Base-by-base conservation (phyloP, 2,329 filamentous ascomycete species). In the Monilinia fructicola region DNA sequence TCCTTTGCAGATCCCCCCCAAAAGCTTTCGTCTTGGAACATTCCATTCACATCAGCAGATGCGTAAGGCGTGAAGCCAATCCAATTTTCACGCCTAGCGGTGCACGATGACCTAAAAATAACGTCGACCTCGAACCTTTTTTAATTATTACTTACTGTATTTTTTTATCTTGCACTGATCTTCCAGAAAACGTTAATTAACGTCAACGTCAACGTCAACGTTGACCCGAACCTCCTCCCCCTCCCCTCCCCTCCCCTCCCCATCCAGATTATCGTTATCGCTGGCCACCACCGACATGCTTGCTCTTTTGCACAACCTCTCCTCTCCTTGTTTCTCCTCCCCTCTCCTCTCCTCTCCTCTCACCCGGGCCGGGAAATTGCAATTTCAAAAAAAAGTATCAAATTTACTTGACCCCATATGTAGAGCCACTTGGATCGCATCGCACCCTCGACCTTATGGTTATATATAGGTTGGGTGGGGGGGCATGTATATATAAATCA, bases 371-470 rank as follows among this genome's bases (percentile, higher is more conserved):
- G 23, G 44, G 53, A 64, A 56, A 64, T 64, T 64, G 52, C 38
- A 64, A 35, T 46, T 44, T 64, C n/a, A n/a, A n/a, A n/a, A n/a
- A 50, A n/a, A 21, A 56, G 46, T 2, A 46, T 64, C 38, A 56
- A 64, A 64, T 56, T 55, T 56, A 10, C 38, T 55, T 35, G 61
- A 64, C 52, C 52, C 61, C 21, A 56, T 46, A 23, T 56, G 11
- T 28, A n/a, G 26, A 21, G 12, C 10, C 61, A 46, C 61, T 55
- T 55, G 52, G 61, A 35, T 28, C 61, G 12, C 21, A 26, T 2
- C 11, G 52, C 16, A 56, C 46, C n/a, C 61, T 44, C 23, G 35
- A 42, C 61, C 9, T 26, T 64, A 6, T 21, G 6, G n/a, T 60
- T 31, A 21, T 55, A 48, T 23, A 23, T 44, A 44, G 14, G 28